Conservation (phyloP, 2,329 filamentous ascomycete genomes). For the Aspergillus glaucus region DNA sequence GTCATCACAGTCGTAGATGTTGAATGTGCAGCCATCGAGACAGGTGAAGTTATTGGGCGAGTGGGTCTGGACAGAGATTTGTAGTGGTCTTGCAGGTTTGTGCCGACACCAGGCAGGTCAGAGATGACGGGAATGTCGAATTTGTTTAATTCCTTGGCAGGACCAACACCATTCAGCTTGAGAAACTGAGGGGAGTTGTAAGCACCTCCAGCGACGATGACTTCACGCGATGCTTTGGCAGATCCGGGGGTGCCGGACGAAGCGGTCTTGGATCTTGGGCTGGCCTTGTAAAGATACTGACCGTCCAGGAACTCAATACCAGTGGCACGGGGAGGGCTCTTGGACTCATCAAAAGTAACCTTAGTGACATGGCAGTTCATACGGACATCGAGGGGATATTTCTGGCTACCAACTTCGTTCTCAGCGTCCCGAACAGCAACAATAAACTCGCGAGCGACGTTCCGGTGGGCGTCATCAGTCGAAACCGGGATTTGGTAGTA, state of each 20-base stretch:
- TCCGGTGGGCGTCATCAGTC: constrained; percentile 24
- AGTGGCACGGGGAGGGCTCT: constrained; percentile 36
- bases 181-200: constrained; percentile 62
- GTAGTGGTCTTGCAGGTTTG: constrained; percentile 57
- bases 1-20: constrained; percentile 20
- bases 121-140: constrained; percentile 50
- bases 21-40: constrained; percentile 29
- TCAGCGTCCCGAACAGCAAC: constrained; percentile 18
- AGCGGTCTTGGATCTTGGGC: constrained; percentile 27
- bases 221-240: constrained; percentile 39
- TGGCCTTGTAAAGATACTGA: constrained; percentile 42
- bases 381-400: constrained; percentile 52
- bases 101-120: constrained; percentile 57
- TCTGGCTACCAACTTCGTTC: constrained; percentile 22
- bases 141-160: constrained; percentile 45
- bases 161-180: constrained; percentile 59
- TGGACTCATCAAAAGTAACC: constrained; percentile 37
- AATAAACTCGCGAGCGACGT: constrained; percentile 38
- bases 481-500: constrained; percentile 55
- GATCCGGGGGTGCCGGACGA: constrained; percentile 32
- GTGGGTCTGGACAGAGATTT: constrained; percentile 17
- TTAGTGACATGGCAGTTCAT: constrained; percentile 44
- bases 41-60: constrained; percentile 38
- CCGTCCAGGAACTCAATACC: constrained; percentile 48
- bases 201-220: constrained; percentile 47